Evolutionary conservation across 2,329 filamentous ascomycete species (phyloP).

Genomic region (Fusarium sp.): DNA sequence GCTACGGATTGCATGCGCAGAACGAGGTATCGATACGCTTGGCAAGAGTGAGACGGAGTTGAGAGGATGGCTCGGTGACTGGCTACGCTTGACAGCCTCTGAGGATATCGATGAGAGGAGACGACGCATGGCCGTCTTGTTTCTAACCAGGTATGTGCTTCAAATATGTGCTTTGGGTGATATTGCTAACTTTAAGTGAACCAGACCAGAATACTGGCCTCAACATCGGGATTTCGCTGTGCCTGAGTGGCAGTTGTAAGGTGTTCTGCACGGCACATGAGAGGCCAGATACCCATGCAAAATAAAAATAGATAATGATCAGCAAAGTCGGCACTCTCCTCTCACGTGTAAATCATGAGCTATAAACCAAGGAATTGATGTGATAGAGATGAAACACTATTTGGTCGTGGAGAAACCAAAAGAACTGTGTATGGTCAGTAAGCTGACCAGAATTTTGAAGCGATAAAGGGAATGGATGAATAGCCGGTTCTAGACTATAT

Average conservation of each 20-base stretch:
- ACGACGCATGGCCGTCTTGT: conserved; percentile 53
- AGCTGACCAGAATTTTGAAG: not conserved
- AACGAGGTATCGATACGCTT: conserved; percentile 71
- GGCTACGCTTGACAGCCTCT: conserved; percentile 60
- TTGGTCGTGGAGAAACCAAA: not conserved
- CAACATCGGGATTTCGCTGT: conserved; percentile 55
- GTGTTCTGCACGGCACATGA: conserved; percentile 12
- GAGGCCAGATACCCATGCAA: not conserved
- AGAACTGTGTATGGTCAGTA: not conserved
- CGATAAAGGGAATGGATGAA: not conserved
- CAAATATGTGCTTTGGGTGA: not conserved
- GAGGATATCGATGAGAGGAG: conserved; percentile 53
- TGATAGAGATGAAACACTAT: conserved; percentile 13
- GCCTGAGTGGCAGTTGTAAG: conserved; percentile 55
- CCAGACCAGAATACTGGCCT: conserved; percentile 56
- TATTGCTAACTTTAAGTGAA: conserved; percentile 19
- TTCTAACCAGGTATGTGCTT: conserved; percentile 55
- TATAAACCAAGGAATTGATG: conserved; percentile 2
- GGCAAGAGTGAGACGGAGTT: conserved; percentile 69
- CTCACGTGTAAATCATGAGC: conserved; percentile 24
- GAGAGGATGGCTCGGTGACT: conserved; percentile 57
- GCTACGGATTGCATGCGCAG: conserved; percentile 75
- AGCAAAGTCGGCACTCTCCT: conserved; percentile 15
- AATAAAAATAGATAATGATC: conserved; percentile 9
- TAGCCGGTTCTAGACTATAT: not conserved